Base-by-base conservation (phyloP, 345 rosid species). In the Sisymbrium irio region DNA sequence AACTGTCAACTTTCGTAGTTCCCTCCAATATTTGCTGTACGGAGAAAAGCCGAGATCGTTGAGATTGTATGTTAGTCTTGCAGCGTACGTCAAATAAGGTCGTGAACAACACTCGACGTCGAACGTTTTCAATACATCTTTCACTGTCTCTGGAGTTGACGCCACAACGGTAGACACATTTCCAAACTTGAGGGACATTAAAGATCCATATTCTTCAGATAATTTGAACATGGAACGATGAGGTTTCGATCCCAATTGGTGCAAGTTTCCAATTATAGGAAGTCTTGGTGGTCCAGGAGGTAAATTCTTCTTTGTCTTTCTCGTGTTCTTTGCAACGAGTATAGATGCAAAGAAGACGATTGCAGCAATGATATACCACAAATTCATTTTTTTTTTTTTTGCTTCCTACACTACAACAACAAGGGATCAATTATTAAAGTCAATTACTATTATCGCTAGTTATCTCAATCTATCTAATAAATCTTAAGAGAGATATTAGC, bases 181-280 rank as follows among this genome's bases (percentile, higher is more conserved):
- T 9, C 89, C 89, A 0, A 85, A 81, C 22, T 51, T 78, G 5
- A 87, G 45, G 9, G 65, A 75, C 82, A 89, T 67, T 58, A 84
- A 63, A 0, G 81, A 76, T 12, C 89, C 91, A 4, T 89, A 78
- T 56, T 79, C 66, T 15, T 53, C 53, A 53, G 91, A 73, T 22
- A 84, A 64, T 0, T 75, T 45, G 54, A 44, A 45, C 5, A 82
- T 56, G 0, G 82, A 42, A 50, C 70, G 80, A 28, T 82, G 87
- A 8, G 82, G 83, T 28, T 53, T 19, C 1, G 67, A 32, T 19
- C 86, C 86, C 0, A 86, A 49, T 46, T 74, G 83, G 56, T 80
- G 85, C 40, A 86, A 68, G 77, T 82, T 84, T 2, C 84, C 86
- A 4, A 81, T 2, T 9, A 86, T 18, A 6, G 85, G 88, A 35